Evolutionary conservation across 192 early-diverging fungal species (phyloP), one percentile per base, ranked within the genome.

Genomic region (Coemansia sp.): DNA sequence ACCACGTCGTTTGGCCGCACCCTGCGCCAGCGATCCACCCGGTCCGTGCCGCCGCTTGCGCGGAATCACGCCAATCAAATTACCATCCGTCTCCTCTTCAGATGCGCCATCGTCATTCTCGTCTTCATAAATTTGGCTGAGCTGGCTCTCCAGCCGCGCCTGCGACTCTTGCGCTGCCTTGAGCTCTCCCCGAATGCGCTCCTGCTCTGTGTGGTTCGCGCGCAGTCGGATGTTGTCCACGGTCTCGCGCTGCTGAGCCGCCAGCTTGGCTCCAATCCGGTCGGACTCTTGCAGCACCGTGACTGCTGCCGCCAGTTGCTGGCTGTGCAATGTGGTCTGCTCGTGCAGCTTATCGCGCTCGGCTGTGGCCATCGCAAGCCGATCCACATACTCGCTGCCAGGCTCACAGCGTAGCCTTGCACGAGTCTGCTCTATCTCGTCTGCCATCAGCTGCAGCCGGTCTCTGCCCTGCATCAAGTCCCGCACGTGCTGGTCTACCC

Each of bases 211-310:
- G 47, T 60, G 10, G 71, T 64, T 58, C 15, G 63, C 57, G 45
- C 73, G 58, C 55, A 65, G 14, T 47, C 75, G 60, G 32, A 82
- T 66, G 15, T 77, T 76, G 61, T 82, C 79, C 1, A 65, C 63
- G 6, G 70, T 48, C 62, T 70, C 59, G 53, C 82, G 66, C 69
- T 72, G 75, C 53, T 68, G 79, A 3, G 76, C 57, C 2, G 60
- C 69, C 8, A 84, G 69, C 60, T 70, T 69, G 6, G 67, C 75
- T 8, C 81, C 75, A 4, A 75, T 51, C 24, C 76, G 61, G 53
- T 80, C 76, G 0, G 85, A 70, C 37, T 75, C 72, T 24, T 83
- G 65, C 54, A 88, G 52, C 49, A 84, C 69, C 3, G 83, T 70
- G 17, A 75, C 77, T 45, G 85, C 67, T 0, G 47, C 59, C 14